Evolutionary conservation across 805 yeast species (phyloP), one percentile per base, ranked within the genome.

Genomic region (Candida nitratophila): DNA sequence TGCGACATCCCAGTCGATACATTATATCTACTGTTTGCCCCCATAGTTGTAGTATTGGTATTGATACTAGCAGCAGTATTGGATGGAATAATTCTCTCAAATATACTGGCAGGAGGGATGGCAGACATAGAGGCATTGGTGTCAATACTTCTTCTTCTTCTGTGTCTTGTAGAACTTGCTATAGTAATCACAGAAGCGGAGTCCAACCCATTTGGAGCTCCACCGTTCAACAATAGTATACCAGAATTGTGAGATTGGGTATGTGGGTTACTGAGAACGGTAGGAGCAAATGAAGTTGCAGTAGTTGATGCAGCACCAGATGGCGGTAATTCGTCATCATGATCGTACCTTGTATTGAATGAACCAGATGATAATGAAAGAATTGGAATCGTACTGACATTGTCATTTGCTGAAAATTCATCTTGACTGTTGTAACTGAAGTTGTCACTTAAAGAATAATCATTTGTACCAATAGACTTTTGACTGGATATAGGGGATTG

Each of bases 71-170:
- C 50, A 37, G 49, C 47, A 22, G 48, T 55, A 26, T 42, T 48
- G 40, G 53, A 45, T 16, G 61, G 56, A 29, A 68, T 56, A 9
- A 76, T 62, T 42, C 83, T 64, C 50, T 80, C 87, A 64, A 79
- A 64, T 10, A 82, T 79, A 50, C 84, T 77, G n/a, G 86, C 83
- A 0, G 89, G 88, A 1, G 88, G 79, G 16, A 83, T 81, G 0
- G 87, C 87, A 24, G 79, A 68, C 0, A 84, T 77, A 41, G 84
- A 77, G 19, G 86, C 77, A 50, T 79, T 81, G 24, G 76, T 72
- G 34, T 74, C 71, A 9, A 69, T 55, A 22, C 65, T 60, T 19
- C 65, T 46, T 31, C 67, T 48, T 45, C 66, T 49, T 38, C 61
- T 47, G 39, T 61, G 56, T 21, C 66, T 53, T 2, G 65, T 59